Conservation (phyloP, 768 basidiomycete genomes). For the Lentinula sp. region DNA sequence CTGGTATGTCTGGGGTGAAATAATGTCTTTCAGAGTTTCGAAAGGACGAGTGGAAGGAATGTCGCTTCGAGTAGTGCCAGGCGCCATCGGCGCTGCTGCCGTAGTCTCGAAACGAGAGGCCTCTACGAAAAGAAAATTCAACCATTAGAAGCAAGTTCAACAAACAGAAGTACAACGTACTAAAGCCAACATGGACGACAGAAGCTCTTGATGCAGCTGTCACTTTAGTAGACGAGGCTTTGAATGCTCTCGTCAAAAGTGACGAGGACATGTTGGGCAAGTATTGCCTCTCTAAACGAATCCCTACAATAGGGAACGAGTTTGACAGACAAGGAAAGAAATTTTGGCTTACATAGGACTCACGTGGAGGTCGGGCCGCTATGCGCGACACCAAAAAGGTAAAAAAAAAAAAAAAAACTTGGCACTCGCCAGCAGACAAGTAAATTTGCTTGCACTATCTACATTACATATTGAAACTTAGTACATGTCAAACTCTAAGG, state of each 20-base stretch:
- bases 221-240: background rate
- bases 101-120: background rate
- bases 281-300: background rate
- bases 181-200: background rate
- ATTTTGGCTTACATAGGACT: background rate
- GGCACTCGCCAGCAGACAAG: background rate
- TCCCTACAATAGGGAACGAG: background rate
- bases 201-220: background rate
- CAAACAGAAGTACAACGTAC: background rate
- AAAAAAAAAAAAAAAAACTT: background rate
- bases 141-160: background rate
- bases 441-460: no score
- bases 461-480: background rate
- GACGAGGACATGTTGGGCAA: background rate
- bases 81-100: background rate
- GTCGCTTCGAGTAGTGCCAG: background rate
- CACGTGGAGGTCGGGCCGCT: background rate
- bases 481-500: background rate
- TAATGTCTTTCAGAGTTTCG: conserved; percentile 26
- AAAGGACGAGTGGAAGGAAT: conserved; percentile 15
- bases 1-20: conserved; percentile 39
- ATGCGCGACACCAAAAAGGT: no score
- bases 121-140: background rate
- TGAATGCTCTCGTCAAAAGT: background rate
- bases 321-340: background rate